phyloP scores from a whole-genome alignment of 495 filamentous ascomycete species.

The Symbiotaphrina buchneri region DNA sequence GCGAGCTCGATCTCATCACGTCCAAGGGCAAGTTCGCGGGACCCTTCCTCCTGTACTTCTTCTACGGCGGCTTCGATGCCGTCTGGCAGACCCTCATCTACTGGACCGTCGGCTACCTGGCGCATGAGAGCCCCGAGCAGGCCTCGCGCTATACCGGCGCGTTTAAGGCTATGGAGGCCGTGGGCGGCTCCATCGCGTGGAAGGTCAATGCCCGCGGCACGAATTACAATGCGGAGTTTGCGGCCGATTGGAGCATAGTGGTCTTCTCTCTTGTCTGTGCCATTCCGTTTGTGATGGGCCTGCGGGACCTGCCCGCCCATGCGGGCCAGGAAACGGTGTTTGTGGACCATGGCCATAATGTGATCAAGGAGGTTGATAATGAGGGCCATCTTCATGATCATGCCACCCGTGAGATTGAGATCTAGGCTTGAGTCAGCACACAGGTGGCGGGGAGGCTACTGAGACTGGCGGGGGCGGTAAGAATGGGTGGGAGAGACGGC shows the following conservation, averaged over 20 bases:
- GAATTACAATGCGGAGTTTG: conserved; percentile 3
- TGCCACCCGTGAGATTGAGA: no score
- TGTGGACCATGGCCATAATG: no score
- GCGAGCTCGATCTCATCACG: conserved; percentile 18
- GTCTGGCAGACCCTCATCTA: conserved; percentile 13
- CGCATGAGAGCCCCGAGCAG: conserved; percentile 4
- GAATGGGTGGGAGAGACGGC: no score
- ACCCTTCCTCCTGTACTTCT: conserved; percentile 30
- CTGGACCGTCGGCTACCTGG: conserved; percentile 9
- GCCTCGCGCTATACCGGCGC: conserved; percentile 7
- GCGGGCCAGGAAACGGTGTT: no score
- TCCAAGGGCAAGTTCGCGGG: conserved; percentile 21
- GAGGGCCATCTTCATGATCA: no score
- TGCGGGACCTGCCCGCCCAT: no score
- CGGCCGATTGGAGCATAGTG: conserved; percentile 5
- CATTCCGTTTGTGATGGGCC: no score
- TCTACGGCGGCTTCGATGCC: conserved; percentile 28
- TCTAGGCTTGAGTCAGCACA: no score
- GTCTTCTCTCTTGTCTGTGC: conserved; percentile 5
- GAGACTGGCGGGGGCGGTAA: no score
- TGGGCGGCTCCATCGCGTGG: conserved; percentile 8
- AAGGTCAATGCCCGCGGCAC: conserved; percentile 5
- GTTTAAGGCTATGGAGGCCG: conserved; percentile 8
- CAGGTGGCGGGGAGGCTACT: no score
- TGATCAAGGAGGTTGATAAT: no score